phyloP scores from a whole-genome alignment of 164 flowering plant genomes.

The Dillenia turbinata region DNA sequence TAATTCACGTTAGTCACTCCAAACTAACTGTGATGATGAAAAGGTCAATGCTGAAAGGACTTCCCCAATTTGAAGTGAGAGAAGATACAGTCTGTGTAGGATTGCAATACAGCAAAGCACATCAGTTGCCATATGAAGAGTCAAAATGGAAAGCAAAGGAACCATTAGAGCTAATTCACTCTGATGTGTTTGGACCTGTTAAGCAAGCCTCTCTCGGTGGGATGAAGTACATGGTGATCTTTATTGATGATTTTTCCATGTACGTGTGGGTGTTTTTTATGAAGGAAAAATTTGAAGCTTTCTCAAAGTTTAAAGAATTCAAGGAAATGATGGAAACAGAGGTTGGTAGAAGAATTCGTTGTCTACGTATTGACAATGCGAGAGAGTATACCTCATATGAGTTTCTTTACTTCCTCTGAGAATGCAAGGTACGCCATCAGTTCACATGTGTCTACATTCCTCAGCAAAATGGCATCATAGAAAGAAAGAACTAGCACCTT shows the following conservation, averaged over 20 bases:
- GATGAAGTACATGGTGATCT: too few species aligned
- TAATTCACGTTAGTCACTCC: background rate
- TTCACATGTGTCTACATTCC: constrained; percentile 15
- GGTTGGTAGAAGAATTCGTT: background rate
- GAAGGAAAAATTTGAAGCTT: constrained; percentile 11
- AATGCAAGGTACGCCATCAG: constrained; percentile 1
- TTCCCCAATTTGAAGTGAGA: background rate
- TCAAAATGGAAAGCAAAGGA: constrained; percentile 1
- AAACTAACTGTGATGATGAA: background rate
- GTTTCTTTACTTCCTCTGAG: background rate
- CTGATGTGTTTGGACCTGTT: constrained; percentile 9
- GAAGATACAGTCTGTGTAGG: background rate
- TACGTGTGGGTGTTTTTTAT: constrained; percentile 9
- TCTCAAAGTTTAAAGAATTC: constrained; percentile 3
- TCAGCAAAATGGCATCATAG: constrained; percentile 12
- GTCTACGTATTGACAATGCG: constrained; percentile 12
- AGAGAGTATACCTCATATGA: constrained; percentile 10
- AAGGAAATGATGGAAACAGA: constrained; percentile 2
- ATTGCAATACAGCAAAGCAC: background rate
- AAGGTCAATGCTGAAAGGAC: background rate
- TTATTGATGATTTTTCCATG: constrained; percentile 13
- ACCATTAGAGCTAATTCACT: constrained; percentile 6
- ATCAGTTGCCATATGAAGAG: constrained; percentile 1
- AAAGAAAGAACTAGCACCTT: constrained; percentile 6
- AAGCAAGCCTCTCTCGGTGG: constrained; percentile 5